These are phyloP conservation scores for Melocanna baccifera DNA, from an alignment of 176 grass and related monocot genomes.

Conservation along the genomic window DNA sequence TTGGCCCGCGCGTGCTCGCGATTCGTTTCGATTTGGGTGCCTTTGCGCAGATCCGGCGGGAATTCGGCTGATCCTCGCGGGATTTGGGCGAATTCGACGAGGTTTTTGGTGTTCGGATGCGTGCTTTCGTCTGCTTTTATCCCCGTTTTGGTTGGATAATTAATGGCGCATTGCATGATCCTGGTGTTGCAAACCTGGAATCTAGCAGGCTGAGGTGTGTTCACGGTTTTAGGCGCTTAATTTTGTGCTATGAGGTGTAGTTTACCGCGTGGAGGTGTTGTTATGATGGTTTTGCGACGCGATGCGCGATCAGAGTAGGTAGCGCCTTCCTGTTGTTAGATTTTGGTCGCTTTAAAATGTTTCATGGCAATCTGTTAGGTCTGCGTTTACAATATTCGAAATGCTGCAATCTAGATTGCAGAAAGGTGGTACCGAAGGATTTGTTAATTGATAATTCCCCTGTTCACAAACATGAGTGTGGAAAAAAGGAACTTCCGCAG, in stretches of 20 bases:
- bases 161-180: conserved; percentile 29
- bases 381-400: not conserved
- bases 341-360: not conserved
- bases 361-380: not conserved
- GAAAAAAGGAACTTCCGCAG: not conserved
- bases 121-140: not conserved
- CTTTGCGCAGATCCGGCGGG: conserved; percentile 33
- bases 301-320: not conserved
- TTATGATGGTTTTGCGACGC: not conserved
- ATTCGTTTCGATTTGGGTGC: conserved; percentile 32
- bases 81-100: not conserved
- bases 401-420: not conserved
- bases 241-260: not conserved
- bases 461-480: not conserved
- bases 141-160: not conserved
- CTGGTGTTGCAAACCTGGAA: not conserved
- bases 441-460: not conserved
- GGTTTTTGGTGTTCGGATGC: not conserved
- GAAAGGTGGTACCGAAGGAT: not conserved
- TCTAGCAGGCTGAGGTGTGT: not conserved
- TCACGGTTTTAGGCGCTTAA: not conserved
- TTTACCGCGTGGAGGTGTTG: not conserved
- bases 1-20: not conserved
- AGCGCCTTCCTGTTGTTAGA: not conserved
- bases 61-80: conserved; percentile 32